Base-by-base conservation (phyloP, 352 stramenopile species). In the Hyaloperonospora brassicae region DNA sequence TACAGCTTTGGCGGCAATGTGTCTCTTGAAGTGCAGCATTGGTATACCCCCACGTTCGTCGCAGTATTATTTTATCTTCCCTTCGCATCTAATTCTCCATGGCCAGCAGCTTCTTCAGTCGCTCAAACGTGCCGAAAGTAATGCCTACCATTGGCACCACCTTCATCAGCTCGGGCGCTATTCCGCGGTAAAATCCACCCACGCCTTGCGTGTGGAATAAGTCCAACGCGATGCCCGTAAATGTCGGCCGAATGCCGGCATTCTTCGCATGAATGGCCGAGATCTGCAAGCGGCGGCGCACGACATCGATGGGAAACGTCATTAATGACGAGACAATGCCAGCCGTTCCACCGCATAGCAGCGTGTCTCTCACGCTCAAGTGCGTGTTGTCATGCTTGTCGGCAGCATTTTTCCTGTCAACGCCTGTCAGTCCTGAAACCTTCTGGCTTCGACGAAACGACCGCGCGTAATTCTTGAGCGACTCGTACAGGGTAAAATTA, bases 101-200 rank as follows among this genome's bases (percentile, higher is more conserved):
- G 51, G 84, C 59, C 47, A 98, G 73, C 50, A 93, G 47, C 47
- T 93, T 86, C 68, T 97, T 98, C 62, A 97, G 80, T 49, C 77
- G 79, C 67, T 98, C 95, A 68, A 98, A 98, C 23, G 93, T 92
- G 52, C 87, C 81, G 52, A 98, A 98, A 46, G 96, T 98, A 51
- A 96, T 97, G 17, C 89, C 89, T 36, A 98, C 95, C 91, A 98
- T 98, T 5, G 95, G 95, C 50, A 98, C 85, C 17, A 98, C 95
- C 64, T 98, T 98, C 75, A 98, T 84, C 50, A 98, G 70, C 71
- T 98, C 95, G 6, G 93, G 92, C 30, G 86, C 91, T 54, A 98
- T 62, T 12, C 86, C 86, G 17, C 86, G 79, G 60, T 95, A 96
- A 52, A 96, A 92, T 51, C 86, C 86, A 38, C 69, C 67, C 41